phyloP scores from a whole-genome alignment of 2,329 filamentous ascomycete species.

The Claviceps sp. region DNA sequence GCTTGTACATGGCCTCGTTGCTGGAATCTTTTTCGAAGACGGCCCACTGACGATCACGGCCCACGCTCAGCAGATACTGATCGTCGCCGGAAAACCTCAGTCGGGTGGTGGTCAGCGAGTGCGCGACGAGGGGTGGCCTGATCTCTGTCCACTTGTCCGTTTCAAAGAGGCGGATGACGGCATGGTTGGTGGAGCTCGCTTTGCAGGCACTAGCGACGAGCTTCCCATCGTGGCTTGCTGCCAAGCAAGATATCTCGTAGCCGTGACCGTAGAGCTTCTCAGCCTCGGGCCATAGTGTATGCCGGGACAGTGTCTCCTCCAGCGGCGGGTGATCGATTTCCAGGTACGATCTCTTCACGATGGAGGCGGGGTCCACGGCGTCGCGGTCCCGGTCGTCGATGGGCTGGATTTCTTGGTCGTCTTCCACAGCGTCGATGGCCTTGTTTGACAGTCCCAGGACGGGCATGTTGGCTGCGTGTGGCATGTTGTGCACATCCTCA shows the following conservation, averaged over 20 bases:
- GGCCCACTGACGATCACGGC: conserved; percentile 82
- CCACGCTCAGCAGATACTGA: conserved; percentile 67
- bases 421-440: conserved; percentile 51
- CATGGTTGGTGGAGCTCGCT: conserved; percentile 84
- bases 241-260: conserved; percentile 86
- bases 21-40: conserved; percentile 49
- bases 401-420: conserved; percentile 30
- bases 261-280: conserved; percentile 98
- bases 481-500: conserved; percentile 36
- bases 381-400: conserved; percentile 37
- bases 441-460: conserved; percentile 95
- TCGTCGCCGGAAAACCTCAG: conserved; percentile 70
- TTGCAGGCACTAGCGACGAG: conserved; percentile 86
- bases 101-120: conserved; percentile 74
- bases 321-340: conserved; percentile 63
- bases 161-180: conserved; percentile 84
- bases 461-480: conserved; percentile 87
- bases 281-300: conserved; percentile 88
- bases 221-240: conserved; percentile 58
- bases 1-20: conserved; percentile 33
- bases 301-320: conserved; percentile 77
- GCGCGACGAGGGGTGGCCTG: conserved; percentile 67
- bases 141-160: conserved; percentile 80
- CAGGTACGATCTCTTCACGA: conserved; percentile 46
- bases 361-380: conserved; percentile 39